Percentiles rank a stretch among this genome's conserved stretches.
Evolutionary conservation across 2,329 filamentous ascomycete species (phyloP).

Genomic region (Blumeria hordei): DNA sequence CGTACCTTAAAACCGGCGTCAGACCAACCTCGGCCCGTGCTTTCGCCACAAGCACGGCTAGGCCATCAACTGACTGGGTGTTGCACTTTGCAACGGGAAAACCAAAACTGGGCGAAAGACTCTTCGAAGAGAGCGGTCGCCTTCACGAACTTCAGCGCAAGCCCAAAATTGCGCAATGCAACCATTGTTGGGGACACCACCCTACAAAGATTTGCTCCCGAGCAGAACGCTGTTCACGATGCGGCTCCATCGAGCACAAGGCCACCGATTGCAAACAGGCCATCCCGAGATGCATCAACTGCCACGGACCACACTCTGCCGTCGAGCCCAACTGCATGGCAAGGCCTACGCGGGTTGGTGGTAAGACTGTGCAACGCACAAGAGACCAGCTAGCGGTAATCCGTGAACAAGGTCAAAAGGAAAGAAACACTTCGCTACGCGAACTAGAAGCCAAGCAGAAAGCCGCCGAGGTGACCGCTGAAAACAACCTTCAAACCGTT

Average conservation of each 20-base stretch:
- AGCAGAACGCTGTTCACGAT: background rate
- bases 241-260: background rate
- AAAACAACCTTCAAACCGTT: background rate
- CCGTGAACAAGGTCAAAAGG: background rate
- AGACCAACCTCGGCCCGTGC: background rate
- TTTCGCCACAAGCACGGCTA: background rate
- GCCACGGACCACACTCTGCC: background rate
- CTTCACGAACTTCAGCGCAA: background rate
- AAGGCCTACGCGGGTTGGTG: background rate
- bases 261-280: background rate
- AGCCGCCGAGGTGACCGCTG: background rate
- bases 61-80: background rate
- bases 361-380: background rate
- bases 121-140: background rate
- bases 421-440: background rate
- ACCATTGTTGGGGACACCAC: background rate
- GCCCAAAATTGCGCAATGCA: background rate
- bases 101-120: background rate
- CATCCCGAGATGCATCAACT: background rate
- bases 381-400: background rate
- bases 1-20: background rate
- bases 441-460: background rate
- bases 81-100: background rate
- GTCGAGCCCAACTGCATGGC: background rate
- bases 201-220: background rate